phyloP scores from a whole-genome alignment of 345 rosid species.

The Theobroma cacao region DNA sequence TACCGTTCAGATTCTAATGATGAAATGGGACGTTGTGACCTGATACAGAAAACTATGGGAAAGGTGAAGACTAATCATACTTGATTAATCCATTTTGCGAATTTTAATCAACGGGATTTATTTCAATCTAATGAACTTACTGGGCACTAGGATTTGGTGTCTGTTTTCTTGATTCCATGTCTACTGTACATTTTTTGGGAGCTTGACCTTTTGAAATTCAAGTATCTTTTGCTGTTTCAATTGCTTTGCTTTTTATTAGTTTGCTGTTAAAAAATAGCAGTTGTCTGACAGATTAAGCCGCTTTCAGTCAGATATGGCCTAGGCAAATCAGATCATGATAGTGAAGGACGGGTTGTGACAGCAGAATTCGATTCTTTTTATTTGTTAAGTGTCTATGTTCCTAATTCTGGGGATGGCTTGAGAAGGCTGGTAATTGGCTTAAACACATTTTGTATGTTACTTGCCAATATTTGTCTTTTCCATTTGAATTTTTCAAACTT shows the following conservation, averaged over 20 bases:
- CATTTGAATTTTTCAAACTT: neutral
- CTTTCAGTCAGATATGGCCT: slow-evolving; percentile 77
- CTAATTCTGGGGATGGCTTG: slow-evolving; percentile 97
- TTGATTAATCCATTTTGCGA: neutral
- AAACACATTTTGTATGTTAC: neutral
- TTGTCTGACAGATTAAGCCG: slow-evolving; percentile 73
- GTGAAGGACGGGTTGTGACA: slow-evolving; percentile 86
- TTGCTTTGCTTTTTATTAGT: neutral
- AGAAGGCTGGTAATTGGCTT: slow-evolving; percentile 70
- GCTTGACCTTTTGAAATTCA: neutral
- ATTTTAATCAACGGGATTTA: neutral
- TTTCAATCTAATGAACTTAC: neutral
- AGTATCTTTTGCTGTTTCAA: neutral
- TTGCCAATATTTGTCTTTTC: neutral
- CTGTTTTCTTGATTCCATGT: neutral
- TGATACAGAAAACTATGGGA: neutral
- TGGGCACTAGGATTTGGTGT: neutral
- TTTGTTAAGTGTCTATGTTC: slow-evolving; percentile 70
- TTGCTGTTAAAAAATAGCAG: slow-evolving; percentile 1
- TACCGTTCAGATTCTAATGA: neutral
- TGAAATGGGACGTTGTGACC: neutral
- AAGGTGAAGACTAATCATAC: neutral
- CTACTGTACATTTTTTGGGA: neutral
- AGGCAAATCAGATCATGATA: slow-evolving; percentile 76
- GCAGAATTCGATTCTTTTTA: slow-evolving; percentile 85